Evolutionary conservation across 768 basidiomycete genomes (phyloP), one percentile per base, ranked within the genome.

Genomic region (Zangia roseola): DNA sequence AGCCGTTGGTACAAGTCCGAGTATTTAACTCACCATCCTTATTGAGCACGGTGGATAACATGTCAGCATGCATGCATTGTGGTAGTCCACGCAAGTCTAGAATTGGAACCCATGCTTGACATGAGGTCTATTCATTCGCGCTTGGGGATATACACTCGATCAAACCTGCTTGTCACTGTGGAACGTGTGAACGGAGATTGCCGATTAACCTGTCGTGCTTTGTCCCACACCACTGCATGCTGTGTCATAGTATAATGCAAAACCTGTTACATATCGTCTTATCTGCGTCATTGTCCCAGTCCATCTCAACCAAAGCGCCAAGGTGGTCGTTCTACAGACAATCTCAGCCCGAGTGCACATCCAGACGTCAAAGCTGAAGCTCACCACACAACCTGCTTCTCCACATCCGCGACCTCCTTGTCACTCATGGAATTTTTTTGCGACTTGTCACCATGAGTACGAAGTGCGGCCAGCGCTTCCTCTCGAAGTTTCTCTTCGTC

Each of bases 401-500:
- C 30, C 13, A 25, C 47, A 8, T 37, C 48, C 10, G 16, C n/a
- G n/a, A n/a, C 17, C 30, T 33, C 16, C 10, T 23, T 37, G 9
- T 24, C 33, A 16, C 14, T 23, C 28, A 33, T 33, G 14, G 35
- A 14, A 14, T 6, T 6, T 16, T 38, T n/a, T 31, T 31, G 10
- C 26, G 23, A 28, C 44, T 43, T 26, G 10, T 8, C 36, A 0
- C 19, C 17, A 17, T 23, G 8, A 9, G 14, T 16, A n/a, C 23
- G 23, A 34, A 57, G 47, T 10, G 42, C 40, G 9, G 41, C 39
- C 49, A 61, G 63, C 12, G 73, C 75, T 43, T 72, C 65, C 30
- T 73, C 71, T 50, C 71, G 72, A n/a, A 81, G 66, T 46, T 66
- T 59, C 16, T 73, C 75, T 28, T 84, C 82, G 58, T 86, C 85